phyloP scores from a whole-genome alignment of 73 alveolate species.

The Uronychia binucleata region DNA sequence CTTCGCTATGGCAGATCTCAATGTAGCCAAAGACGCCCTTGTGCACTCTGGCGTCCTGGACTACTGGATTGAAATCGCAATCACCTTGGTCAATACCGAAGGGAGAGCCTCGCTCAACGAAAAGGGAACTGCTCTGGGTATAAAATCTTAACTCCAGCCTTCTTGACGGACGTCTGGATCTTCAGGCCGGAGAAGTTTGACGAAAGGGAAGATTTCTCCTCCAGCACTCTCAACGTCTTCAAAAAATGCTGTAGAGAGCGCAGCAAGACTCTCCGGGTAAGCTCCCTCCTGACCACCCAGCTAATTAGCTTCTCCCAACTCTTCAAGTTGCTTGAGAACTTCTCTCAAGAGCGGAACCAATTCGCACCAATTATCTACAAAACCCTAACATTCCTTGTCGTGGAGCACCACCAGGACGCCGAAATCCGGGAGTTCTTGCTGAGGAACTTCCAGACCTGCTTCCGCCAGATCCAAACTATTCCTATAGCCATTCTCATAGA shows the following conservation, averaged over 20 bases:
- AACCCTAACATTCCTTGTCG: slow-evolving; percentile 85
- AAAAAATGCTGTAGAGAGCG: slow-evolving; percentile 80
- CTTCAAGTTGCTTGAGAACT: slow-evolving; percentile 63
- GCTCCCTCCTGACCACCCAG: not conserved
- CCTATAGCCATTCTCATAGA: slow-evolving; percentile 94
- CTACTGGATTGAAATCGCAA: slow-evolving; percentile 42
- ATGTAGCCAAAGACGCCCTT: slow-evolving; percentile 22
- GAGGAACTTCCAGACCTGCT: slow-evolving; percentile 77
- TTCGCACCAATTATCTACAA: slow-evolving; percentile 94
- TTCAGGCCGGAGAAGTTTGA: slow-evolving; percentile 55
- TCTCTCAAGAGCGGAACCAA: slow-evolving; percentile 87
- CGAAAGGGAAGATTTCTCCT: slow-evolving; percentile 50
- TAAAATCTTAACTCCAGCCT: slow-evolving; percentile 9
- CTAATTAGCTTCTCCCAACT: slow-evolving; percentile 45
- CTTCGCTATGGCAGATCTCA: slow-evolving; percentile 8
- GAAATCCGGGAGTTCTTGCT: slow-evolving; percentile 90
- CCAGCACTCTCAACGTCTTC: slow-evolving; percentile 48
- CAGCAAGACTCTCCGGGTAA: slow-evolving; percentile 42
- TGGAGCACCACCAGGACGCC: slow-evolving; percentile 89
- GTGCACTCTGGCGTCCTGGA: slow-evolving; percentile 52
- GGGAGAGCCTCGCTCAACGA: slow-evolving; percentile 65
- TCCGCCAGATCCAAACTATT: slow-evolving; percentile 75
- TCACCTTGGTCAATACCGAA: slow-evolving; percentile 17
- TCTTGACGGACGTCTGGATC: slow-evolving; percentile 75
- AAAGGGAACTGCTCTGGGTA: slow-evolving; percentile 73